phyloP scores from a whole-genome alignment of 78 protist genomes.

The Planoprotostelium fungivorum region DNA sequence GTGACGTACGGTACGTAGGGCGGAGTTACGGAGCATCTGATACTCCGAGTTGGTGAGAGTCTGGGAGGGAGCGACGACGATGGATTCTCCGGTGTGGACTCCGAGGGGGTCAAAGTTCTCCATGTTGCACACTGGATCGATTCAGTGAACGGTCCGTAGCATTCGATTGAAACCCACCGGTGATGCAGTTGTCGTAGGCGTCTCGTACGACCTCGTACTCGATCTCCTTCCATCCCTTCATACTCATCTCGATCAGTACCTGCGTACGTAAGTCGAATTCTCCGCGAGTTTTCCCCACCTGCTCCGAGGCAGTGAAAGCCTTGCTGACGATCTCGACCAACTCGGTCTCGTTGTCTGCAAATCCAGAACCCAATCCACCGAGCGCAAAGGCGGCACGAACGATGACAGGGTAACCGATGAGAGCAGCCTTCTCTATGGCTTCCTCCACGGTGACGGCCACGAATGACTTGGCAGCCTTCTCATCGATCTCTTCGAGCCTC shows the following conservation, averaged over 20 bases:
- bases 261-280: no score
- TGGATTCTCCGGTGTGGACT: constrained; percentile 98
- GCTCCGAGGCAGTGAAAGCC: neutral
- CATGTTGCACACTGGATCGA: constrained; percentile 93
- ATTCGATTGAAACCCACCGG: constrained; percentile 10
- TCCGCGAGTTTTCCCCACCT: no score
- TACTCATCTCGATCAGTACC: constrained; percentile 87
- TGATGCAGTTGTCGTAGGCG: constrained; percentile 93
- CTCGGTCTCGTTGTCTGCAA: constrained; percentile 69
- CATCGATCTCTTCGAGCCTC: constrained; percentile 78
- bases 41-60: constrained; percentile 92
- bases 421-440: constrained; percentile 34
- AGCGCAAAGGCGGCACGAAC: constrained; percentile 93
- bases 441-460: constrained; percentile 66
- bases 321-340: neutral
- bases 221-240: constrained; percentile 97
- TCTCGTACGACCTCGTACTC: constrained; percentile 99
- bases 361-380: constrained; percentile 97
- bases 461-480: constrained; percentile 70
- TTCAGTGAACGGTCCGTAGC: neutral
- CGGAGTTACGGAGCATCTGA: constrained; percentile 88
- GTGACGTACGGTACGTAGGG: constrained; percentile 90
- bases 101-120: constrained; percentile 98
- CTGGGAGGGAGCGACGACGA: constrained; percentile 97
- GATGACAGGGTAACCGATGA: constrained; percentile 89